Percentiles rank a stretch among this genome's conserved stretches.
phyloP scores from a whole-genome alignment of 2,329 filamentous ascomycete species.

The Zelopaecilomyces penicillatus region DNA sequence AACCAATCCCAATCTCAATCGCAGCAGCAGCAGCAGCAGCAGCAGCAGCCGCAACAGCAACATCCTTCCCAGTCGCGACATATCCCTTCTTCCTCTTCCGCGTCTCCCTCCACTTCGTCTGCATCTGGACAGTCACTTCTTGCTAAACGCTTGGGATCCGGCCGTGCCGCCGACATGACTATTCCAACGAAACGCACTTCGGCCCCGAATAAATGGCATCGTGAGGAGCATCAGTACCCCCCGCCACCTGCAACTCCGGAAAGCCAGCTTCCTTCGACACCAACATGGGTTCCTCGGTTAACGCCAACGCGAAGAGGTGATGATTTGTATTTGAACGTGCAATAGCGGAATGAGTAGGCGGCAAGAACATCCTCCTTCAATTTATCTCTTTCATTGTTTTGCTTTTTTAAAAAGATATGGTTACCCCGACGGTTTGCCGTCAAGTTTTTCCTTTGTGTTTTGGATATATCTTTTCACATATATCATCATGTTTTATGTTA shows the following conservation, averaged over 20 bases:
- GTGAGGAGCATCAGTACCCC: not conserved
- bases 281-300: slow-evolving; percentile 43
- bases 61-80: slow-evolving; percentile 5
- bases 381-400: slow-evolving; percentile 1
- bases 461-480: not conserved
- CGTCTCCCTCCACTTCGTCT: slow-evolving; percentile 27
- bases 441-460: slow-evolving; percentile 6
- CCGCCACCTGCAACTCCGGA: not conserved
- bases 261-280: slow-evolving; percentile 13
- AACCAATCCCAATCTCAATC: not conserved
- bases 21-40: slow-evolving; percentile 11
- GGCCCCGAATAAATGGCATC: slow-evolving; percentile 10
- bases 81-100: slow-evolving; percentile 11
- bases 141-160: slow-evolving; percentile 42
- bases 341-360: not conserved
- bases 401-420: not conserved
- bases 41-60: slow-evolving; percentile 11
- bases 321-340: slow-evolving; percentile 46
- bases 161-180: slow-evolving; percentile 39
- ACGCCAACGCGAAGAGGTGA: slow-evolving; percentile 60
- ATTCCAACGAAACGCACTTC: slow-evolving; percentile 19
- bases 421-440: not conserved
- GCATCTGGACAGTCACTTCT: slow-evolving; percentile 32
- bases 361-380: not conserved
- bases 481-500: not conserved